Evolutionary conservation across 2,329 filamentous ascomycete species (phyloP).

Genomic region (Curvularia sp.): DNA sequence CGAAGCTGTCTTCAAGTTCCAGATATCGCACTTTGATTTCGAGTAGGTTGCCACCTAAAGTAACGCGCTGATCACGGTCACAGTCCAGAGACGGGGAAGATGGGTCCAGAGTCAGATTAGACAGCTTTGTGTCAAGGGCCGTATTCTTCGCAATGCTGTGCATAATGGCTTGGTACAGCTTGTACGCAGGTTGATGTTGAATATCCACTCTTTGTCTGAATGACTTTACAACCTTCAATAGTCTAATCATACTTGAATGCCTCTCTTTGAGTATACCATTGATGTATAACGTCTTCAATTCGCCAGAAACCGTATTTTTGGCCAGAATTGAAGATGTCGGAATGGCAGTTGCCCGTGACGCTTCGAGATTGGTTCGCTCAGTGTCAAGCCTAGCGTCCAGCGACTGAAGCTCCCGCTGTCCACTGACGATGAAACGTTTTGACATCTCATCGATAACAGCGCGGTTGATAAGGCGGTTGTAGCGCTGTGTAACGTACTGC

Average conservation of each 20-base stretch:
- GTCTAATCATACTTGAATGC: conserved; percentile 15
- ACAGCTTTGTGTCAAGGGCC: conserved; percentile 28
- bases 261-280: conserved; percentile 20
- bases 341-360: conserved; percentile 14
- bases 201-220: conserved; percentile 34
- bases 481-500: conserved; percentile 46
- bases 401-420: conserved; percentile 34
- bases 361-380: conserved; percentile 34
- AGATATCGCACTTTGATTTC: conserved; percentile 40
- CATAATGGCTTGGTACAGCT: conserved; percentile 50
- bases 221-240: conserved; percentile 26
- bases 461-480: conserved; percentile 49
- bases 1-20: conserved; percentile 43
- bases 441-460: conserved; percentile 50
- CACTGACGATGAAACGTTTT: conserved; percentile 47
- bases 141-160: conserved; percentile 20
- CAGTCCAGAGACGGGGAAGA: conserved; percentile 22
- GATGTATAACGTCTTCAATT: conserved; percentile 9
- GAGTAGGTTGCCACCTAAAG: conserved; percentile 34
- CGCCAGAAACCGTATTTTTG: not conserved
- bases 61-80: conserved; percentile 42
- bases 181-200: conserved; percentile 49
- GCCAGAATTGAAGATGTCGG: not conserved
- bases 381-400: not conserved
- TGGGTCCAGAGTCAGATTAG: conserved; percentile 25